Percentiles rank a stretch among this genome's conserved stretches.
phyloP scores from a whole-genome alignment of 192 early-diverging fungal genomes.

The Haplosporangium gracile region DNA sequence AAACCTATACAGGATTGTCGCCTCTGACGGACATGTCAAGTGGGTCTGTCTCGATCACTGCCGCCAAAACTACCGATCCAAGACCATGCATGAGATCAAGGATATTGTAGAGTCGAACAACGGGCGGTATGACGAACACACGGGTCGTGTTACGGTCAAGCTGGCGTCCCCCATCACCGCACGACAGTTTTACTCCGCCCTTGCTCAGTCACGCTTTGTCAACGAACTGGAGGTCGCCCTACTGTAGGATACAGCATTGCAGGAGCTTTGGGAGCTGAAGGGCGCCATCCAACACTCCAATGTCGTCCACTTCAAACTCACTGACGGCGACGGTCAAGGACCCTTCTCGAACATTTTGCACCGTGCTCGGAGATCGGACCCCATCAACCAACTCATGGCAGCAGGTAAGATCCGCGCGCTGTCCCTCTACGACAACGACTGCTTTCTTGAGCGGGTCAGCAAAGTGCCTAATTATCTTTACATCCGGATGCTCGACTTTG shows the following conservation, averaged over 20 bases:
- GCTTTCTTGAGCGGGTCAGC: slow-evolving; percentile 1
- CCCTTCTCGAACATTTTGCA: not conserved
- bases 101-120: slow-evolving; percentile 12
- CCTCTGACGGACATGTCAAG: slow-evolving; percentile 23
- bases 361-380: slow-evolving; percentile 7
- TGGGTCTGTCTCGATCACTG: slow-evolving; percentile 34
- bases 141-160: not conserved
- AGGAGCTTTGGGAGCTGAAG: slow-evolving; percentile 6
- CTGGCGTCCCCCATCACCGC: not conserved
- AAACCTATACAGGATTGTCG: slow-evolving; percentile 24
- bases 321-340: not conserved
- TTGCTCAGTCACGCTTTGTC: not conserved
- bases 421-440: not conserved
- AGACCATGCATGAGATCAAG: not conserved
- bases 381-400: slow-evolving; percentile 12
- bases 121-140: slow-evolving; percentile 6
- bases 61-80: slow-evolving; percentile 15
- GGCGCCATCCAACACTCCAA: not conserved
- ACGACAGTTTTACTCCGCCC: slow-evolving; percentile 15
- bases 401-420: slow-evolving; percentile 11
- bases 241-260: not conserved
- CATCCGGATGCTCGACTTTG: not conserved
- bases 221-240: slow-evolving; percentile 5
- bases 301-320: not conserved
- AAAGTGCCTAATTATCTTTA: not conserved